phyloP scores from a whole-genome alignment of 2,329 filamentous ascomycete species.

The Setomelanomma holmii region DNA sequence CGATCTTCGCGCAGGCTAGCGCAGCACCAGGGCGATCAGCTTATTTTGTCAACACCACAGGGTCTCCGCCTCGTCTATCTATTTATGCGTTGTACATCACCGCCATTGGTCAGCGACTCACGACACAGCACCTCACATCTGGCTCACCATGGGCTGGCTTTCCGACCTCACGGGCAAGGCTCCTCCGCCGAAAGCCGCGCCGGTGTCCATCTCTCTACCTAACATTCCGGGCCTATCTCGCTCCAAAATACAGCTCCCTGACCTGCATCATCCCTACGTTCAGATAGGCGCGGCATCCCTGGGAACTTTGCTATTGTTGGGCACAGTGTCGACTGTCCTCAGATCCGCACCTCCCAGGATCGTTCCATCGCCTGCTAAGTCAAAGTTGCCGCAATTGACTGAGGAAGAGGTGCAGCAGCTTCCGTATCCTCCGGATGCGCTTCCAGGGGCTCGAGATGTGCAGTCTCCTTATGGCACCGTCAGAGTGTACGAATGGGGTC shows the following conservation, averaged over 20 bases:
- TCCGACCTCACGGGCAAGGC: slow-evolving; percentile 7
- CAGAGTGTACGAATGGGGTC: slow-evolving; percentile 82
- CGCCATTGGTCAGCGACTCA: slow-evolving; percentile 23
- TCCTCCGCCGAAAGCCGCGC: slow-evolving; percentile 2
- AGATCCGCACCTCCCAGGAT: slow-evolving; percentile 17
- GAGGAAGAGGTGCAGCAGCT: slow-evolving; percentile 35
- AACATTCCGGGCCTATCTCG: slow-evolving; percentile 12
- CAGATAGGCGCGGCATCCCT: slow-evolving; percentile 36
- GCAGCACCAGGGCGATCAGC: slow-evolving; percentile 18
- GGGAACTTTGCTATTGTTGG: slow-evolving; percentile 31
- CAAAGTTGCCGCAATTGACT: slow-evolving; percentile 34
- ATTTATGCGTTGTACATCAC: slow-evolving; percentile 22
- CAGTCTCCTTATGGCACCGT: slow-evolving; percentile 73
- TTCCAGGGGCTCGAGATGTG: slow-evolving; percentile 75
- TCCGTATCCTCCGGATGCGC: slow-evolving; percentile 71
- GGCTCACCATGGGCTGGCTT: slow-evolving; percentile 15
- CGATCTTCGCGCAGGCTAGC: slow-evolving; percentile 15
- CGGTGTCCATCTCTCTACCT: slow-evolving; percentile 1
- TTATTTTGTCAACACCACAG: slow-evolving; percentile 25
- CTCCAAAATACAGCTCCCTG: slow-evolving; percentile 16
- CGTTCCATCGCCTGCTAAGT: slow-evolving; percentile 38
- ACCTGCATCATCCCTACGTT: slow-evolving; percentile 23
- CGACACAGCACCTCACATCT: background rate
- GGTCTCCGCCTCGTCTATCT: slow-evolving; percentile 19
- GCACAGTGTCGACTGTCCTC: slow-evolving; percentile 27